A percentile compares a stretch with the other conserved stretches of the same genome.
These are phyloP conservation scores for Solanum piurae DNA, from an alignment of 257 asterid species.

Conservation along the genomic window DNA sequence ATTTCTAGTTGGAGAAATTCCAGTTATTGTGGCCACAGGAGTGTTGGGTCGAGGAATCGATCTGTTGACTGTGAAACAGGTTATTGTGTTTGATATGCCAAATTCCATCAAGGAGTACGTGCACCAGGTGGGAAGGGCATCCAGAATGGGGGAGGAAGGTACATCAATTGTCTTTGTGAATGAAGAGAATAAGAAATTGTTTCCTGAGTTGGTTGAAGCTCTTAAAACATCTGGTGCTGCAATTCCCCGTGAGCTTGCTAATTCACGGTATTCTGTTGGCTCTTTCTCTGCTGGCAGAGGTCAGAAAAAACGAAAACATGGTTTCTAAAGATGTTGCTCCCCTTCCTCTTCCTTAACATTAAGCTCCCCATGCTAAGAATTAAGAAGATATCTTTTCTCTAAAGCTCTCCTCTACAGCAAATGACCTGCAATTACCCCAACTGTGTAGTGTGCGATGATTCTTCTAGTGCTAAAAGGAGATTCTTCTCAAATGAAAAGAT, in stretches of 20 bases:
- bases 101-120: conserved; percentile 81
- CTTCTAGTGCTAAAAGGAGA: background rate
- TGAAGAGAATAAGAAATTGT: conserved; percentile 71
- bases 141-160: conserved; percentile 86
- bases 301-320: conserved; percentile 58
- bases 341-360: background rate
- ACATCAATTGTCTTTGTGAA: conserved; percentile 59
- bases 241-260: conserved; percentile 69
- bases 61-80: conserved; percentile 67
- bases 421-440: background rate
- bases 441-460: background rate
- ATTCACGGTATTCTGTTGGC: conserved; percentile 27
- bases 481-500: background rate
- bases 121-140: conserved; percentile 93
- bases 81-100: conserved; percentile 86
- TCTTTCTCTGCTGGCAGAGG: conserved; percentile 28
- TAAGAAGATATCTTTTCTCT: background rate
- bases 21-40: conserved; percentile 81
- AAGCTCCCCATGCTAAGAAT: background rate
- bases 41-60: conserved; percentile 84
- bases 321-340: conserved; percentile 11
- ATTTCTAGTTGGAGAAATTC: conserved; percentile 69
- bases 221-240: conserved; percentile 67
- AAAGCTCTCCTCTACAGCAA: background rate
- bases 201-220: conserved; percentile 50